Evolutionary conservation across 805 yeast species (phyloP), one percentile per base, ranked within the genome.

Genomic region (Yamadazyma laniorum): DNA sequence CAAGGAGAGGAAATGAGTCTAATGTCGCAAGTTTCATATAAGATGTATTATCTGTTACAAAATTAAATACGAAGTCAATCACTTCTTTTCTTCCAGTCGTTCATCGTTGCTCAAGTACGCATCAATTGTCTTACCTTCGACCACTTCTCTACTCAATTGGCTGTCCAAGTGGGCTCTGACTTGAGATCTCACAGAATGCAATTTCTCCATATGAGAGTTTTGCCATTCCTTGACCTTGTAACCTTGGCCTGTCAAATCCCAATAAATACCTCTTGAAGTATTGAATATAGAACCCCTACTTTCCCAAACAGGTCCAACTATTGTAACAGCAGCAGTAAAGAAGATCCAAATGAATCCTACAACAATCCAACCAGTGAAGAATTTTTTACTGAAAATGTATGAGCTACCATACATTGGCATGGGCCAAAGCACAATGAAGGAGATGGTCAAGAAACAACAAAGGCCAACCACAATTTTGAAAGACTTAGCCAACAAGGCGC

Each of bases 361-460:
- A 25, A 73, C 78, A 34, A 89, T 75, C 96, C 96, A 89, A 31
- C 95, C 96, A 5, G 93, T 85, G 61, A 88, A 89, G 64, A 86
- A 86, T 40, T 59, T 61, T 58, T 77, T 80, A 37, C 86, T 77
- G 62, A 88, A 89, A 28, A 88, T 69, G 55, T 88, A 88, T 3
- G 75, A 72, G 4, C 82, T 55, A 22, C 95, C 96, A 58, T 82
- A 88, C 93, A 89, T 82, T 48, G 96, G 96, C 88, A 88, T 85
- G 52, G 96, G 96, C 93, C 95, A 87, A 21, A 88, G 53, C 18
- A 89, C 73, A 22, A 88, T 63, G 34, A 88, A 64, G 32, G 82
- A 70, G 6, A 86, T 49, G 5, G 87, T 79, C 48, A 86, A 70
- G 29, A 74, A 63, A 2, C 76, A 59, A 56, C 90, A 83, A 28